Conservation (phyloP, 176 grass and related monocot genomes). For the Panicum miliaceum region DNA sequence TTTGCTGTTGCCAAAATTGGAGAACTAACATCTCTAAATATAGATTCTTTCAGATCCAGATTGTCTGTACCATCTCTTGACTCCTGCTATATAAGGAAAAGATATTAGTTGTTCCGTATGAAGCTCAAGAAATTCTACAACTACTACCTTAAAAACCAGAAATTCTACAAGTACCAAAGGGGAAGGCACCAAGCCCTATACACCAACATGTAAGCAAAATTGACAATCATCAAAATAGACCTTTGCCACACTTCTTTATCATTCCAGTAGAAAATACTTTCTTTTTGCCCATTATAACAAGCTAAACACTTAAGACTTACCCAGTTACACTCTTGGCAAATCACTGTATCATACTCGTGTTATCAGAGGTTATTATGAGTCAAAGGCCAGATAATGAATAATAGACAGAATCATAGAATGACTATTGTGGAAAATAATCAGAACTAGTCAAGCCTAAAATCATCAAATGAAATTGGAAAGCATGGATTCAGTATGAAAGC, state of each 20-base stretch:
- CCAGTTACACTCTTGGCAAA: constrained; percentile 36
- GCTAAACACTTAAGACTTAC: constrained; percentile 12
- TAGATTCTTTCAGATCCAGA: constrained; percentile 75
- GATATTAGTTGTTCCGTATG: constrained; percentile 33
- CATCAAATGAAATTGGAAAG: constrained; percentile 19
- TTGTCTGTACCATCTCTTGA: constrained; percentile 58
- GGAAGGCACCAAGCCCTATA: background rate
- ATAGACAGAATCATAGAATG: constrained; percentile 18
- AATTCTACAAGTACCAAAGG: constrained; percentile 15
- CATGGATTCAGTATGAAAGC: background rate
- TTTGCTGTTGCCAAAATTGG: constrained; percentile 86
- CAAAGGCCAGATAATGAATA: background rate
- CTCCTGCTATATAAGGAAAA: constrained; percentile 60
- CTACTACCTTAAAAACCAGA: background rate
- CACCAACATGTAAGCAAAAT: constrained; percentile 34
- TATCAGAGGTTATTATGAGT: constrained; percentile 7
- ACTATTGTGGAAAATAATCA: constrained; percentile 17
- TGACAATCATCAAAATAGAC: constrained; percentile 19
- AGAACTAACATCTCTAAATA: constrained; percentile 85
- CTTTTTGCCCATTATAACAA: constrained; percentile 14
- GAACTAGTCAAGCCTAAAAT: constrained; percentile 26
- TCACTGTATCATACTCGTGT: constrained; percentile 31
- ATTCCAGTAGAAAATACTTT: constrained; percentile 15
- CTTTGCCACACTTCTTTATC: background rate
- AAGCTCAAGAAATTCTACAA: constrained; percentile 9